Evolutionary conservation across 352 stramenopile genomes (phyloP).

Genomic region (Phytophthora pseudosyringae): DNA sequence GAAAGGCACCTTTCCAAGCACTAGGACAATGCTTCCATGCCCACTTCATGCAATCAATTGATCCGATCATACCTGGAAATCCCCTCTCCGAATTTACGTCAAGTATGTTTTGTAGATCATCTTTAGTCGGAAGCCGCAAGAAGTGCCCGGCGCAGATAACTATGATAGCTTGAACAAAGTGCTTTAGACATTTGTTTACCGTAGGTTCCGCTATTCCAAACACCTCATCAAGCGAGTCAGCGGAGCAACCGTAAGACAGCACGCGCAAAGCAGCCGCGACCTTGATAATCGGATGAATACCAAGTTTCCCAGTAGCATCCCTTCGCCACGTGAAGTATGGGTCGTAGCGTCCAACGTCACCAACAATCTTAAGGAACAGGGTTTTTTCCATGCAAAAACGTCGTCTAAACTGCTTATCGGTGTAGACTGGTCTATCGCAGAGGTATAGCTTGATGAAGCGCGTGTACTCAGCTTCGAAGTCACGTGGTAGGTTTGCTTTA

Average conservation of each 20-base stretch:
- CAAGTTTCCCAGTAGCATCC: neutral
- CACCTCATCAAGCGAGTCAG: neutral
- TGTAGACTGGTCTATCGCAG: neutral
- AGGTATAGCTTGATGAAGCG: conserved; percentile 6
- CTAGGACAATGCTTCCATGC: neutral
- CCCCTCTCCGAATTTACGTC: neutral
- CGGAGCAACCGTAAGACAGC: neutral
- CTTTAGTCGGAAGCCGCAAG: neutral
- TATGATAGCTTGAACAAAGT: neutral
- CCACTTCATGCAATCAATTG: neutral
- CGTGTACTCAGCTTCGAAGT: conserved; percentile 3
- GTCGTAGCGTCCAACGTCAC: neutral
- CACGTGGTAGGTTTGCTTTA: conserved; percentile 1
- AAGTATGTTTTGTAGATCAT: neutral
- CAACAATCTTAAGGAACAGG: conserved; percentile 1
- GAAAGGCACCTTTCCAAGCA: neutral
- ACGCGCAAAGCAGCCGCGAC: neutral
- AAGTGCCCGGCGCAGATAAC: neutral
- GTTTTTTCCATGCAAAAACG: conserved; percentile 5
- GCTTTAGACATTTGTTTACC: neutral
- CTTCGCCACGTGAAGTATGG: no score
- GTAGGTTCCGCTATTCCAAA: neutral
- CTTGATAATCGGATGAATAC: neutral
- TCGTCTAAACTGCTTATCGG: conserved; percentile 5
- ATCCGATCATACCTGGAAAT: neutral